Evolutionary conservation across 345 rosid genomes (phyloP).

Genomic region (Rhodomyrtus tomentosa): DNA sequence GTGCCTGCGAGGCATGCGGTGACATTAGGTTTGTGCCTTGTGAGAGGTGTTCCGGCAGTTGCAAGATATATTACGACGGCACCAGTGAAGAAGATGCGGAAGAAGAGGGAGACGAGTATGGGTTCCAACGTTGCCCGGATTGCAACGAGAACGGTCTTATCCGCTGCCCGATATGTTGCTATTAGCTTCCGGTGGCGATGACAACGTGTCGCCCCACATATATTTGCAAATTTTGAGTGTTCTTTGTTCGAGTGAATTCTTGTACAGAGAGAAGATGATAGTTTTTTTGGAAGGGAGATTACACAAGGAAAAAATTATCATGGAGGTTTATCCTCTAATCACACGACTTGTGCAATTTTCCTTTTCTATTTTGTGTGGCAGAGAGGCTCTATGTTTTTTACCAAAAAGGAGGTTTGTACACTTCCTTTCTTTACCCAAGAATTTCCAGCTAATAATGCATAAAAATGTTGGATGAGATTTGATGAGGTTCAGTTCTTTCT

Average conservation of each 20-base stretch:
- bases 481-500: neutral
- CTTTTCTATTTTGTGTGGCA: neutral
- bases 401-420: neutral
- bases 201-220: neutral
- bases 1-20: slow-evolving; percentile 77
- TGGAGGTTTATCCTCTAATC: neutral
- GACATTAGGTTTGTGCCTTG: slow-evolving; percentile 87
- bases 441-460: neutral
- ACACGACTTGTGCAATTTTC: neutral
- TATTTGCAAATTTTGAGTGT: neutral
- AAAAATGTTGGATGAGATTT: neutral
- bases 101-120: slow-evolving; percentile 22
- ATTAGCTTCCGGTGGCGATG: slow-evolving; percentile 2
- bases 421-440: neutral
- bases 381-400: neutral
- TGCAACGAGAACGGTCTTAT: slow-evolving; percentile 92
- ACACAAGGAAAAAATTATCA: neutral
- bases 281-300: neutral
- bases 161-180: slow-evolving; percentile 70
- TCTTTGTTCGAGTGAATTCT: slow-evolving; percentile 5
- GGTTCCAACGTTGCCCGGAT: slow-evolving; percentile 79
- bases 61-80: slow-evolving; percentile 52
- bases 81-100: slow-evolving; percentile 10
- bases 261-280: slow-evolving; percentile 21
- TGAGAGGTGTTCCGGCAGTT: slow-evolving; percentile 85